Conservation (phyloP, 176 grass and related monocot genomes). For the Metroxylon sagu region DNA sequence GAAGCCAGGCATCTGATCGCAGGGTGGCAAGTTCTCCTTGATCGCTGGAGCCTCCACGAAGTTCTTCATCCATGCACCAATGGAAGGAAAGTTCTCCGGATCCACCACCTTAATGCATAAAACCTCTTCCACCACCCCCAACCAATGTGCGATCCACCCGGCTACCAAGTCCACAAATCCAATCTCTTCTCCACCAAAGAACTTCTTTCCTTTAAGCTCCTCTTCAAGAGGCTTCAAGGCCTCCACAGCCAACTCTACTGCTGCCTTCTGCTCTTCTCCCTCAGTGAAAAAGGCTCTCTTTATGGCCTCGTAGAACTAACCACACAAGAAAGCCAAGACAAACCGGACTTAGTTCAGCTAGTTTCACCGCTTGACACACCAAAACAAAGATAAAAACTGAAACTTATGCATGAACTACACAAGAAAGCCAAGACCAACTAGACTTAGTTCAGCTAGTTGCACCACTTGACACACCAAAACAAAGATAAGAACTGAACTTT, state of each 20-base stretch:
- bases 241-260: constrained; percentile 14
- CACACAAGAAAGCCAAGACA: background rate
- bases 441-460: too few relatives aligned
- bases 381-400: too few relatives aligned
- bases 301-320: constrained; percentile 21
- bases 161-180: too few relatives aligned
- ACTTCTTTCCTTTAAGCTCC: constrained; percentile 20
- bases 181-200: too few relatives aligned
- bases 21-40: constrained; percentile 19
- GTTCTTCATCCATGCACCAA: constrained; percentile 20
- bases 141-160: too few relatives aligned
- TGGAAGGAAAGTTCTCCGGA: constrained; percentile 6
- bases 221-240: constrained; percentile 20
- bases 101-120: constrained; percentile 18
- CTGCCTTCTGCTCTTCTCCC: constrained; percentile 23
- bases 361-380: background rate
- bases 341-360: too few relatives aligned
- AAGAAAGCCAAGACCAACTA: background rate
- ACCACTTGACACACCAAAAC: background rate
- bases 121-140: too few relatives aligned
- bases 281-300: constrained; percentile 28
- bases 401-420: too few relatives aligned
- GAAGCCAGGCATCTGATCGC: constrained; percentile 24
- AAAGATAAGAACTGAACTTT: too few relatives aligned
- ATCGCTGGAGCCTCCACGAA: constrained; percentile 28